Base-by-base conservation (phyloP, 1,284 basidiomycete genomes). In the Pholiota adiposa region DNA sequence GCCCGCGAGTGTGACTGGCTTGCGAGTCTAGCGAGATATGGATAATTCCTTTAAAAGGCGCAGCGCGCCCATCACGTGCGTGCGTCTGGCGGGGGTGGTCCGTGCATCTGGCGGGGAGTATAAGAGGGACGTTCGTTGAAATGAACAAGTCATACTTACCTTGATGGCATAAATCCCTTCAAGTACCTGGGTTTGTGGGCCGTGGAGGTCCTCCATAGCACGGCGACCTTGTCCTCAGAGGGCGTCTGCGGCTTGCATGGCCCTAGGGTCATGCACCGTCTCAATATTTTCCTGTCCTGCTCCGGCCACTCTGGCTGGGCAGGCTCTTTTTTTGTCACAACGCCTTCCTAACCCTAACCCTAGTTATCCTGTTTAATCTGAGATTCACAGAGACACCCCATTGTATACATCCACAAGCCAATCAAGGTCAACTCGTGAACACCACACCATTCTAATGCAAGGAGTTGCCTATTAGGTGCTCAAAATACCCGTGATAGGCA, bases 161-260 rank as follows among this genome's bases (percentile, higher is more conserved):
- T 78, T 78, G 76, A 77, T 77, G 77, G 76, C 74, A 75, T 69
- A 74, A 63, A 65, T 69, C 66, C 76, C 74, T 77, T 78, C 77
- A 76, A 14, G 31, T 69, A 73, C 70, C 70, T 64, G 76, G 73
- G 74, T 68, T 72, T 79, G 67, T 76, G 75, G 77, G 75, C 70
- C 64, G 70, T 75, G 73, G 73, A 73, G 62, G 71, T 66, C 65
- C 79, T 79, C 78, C 84, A 86, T 86, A 84, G 84, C 85, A 87
- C 84, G 85, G 84, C 85, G 84, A 86, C 84, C 84, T 69, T 85
- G 83, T 86, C 83, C 84, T 74, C 79, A 83, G 78, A 74, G 79
- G 73, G 75, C 73, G 63, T 73, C 73, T 73, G 74, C 72, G 79
- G 81, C 74, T 85, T 86, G 85, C 85, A 83, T 84, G 83, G 73